Conservation (phyloP, 345 rosid genomes). For the Corchorus capsularis region DNA sequence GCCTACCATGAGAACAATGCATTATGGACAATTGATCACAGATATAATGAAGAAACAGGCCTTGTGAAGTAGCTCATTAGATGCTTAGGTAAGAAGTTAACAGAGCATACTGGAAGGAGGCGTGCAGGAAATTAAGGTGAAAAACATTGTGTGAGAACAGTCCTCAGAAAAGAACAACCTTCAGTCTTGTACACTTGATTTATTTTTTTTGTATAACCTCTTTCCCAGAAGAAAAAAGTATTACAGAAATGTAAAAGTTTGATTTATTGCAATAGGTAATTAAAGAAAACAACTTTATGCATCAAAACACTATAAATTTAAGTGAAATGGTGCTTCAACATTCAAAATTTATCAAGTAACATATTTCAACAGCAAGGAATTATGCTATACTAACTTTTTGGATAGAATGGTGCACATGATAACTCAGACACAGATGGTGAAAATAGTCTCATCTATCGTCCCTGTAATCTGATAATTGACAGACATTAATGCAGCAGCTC, state of each 20-base stretch:
- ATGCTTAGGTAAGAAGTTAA: background rate
- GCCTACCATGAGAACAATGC: constrained; percentile 41
- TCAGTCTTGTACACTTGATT: background rate
- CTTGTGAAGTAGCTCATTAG: background rate
- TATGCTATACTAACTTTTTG: background rate
- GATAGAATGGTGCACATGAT: background rate
- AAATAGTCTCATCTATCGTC: background rate
- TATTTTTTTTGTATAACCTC: background rate
- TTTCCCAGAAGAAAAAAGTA: background rate
- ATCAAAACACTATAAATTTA: background rate
- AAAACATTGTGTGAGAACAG: background rate
- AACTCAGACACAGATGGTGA: background rate
- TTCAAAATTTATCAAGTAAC: background rate
- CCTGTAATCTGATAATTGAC: background rate
- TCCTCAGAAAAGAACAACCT: background rate
- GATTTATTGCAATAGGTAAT: background rate
- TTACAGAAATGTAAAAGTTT: background rate
- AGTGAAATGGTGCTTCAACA: background rate
- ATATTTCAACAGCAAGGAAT: background rate
- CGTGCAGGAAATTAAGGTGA: background rate
- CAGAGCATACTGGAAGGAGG: background rate
- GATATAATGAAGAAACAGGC: background rate
- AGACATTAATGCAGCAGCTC: background rate
- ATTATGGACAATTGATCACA: constrained; percentile 16
- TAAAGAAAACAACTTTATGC: background rate